These are phyloP conservation scores for Chytriomyces sp. DNA, from an alignment of 192 early-diverging fungal species.

Conservation along the genomic window DNA sequence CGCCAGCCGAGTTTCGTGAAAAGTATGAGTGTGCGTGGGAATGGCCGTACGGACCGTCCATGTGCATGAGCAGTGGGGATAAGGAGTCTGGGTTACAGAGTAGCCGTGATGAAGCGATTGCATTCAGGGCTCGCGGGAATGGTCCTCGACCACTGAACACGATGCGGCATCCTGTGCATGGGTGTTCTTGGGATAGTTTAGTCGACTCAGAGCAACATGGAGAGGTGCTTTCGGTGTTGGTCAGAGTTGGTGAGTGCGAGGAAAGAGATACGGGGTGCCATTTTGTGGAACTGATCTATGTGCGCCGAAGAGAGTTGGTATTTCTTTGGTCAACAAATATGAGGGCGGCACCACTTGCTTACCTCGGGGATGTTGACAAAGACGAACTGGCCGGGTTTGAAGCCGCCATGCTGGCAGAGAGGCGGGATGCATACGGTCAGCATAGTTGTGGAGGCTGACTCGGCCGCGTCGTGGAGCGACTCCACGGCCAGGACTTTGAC, in stretches of 20 bases:
- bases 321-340: neutral
- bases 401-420: slow-evolving; percentile 15
- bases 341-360: neutral
- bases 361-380: slow-evolving; percentile 30
- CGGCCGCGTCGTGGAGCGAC: neutral
- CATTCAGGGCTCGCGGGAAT: slow-evolving; percentile 4
- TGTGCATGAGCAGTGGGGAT: neutral
- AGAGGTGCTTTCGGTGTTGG: neutral
- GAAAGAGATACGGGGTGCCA: slow-evolving; percentile 28
- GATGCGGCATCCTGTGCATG: neutral
- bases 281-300: slow-evolving; percentile 3
- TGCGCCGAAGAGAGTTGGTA: neutral
- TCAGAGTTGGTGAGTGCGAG: neutral
- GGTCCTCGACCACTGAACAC: slow-evolving; percentile 17
- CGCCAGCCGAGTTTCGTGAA: neutral
- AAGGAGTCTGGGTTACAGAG: neutral
- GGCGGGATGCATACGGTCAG: slow-evolving; percentile 20
- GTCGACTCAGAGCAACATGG: neutral
- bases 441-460: slow-evolving; percentile 5
- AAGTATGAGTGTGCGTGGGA: neutral
- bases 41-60: slow-evolving; percentile 26
- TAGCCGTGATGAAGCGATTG: slow-evolving; percentile 14
- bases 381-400: slow-evolving; percentile 17
- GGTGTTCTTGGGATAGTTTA: neutral
- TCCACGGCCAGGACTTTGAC: slow-evolving; percentile 3